Evolutionary conservation across 148 eudicot species (phyloP).

Genomic region (Camellia sinensis): DNA sequence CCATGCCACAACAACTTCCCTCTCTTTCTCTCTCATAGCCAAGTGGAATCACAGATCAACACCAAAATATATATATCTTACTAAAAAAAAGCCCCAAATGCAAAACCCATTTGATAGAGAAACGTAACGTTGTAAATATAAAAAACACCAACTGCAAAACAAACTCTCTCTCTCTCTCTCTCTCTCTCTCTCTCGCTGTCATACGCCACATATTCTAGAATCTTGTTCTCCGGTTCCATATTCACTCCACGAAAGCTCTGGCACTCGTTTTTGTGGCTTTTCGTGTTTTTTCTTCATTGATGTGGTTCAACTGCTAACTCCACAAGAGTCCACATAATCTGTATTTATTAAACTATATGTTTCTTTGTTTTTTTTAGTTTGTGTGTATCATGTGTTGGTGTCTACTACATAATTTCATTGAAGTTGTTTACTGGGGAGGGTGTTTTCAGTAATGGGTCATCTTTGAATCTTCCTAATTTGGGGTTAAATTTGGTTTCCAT

Average conservation of each 20-base stretch:
- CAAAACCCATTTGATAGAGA: too few species aligned
- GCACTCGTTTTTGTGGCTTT: constrained; percentile 26
- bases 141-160: neutral
- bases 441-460: constrained; percentile 34
- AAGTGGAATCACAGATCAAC: too few species aligned
- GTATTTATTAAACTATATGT: constrained; percentile 11
- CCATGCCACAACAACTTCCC: too few species aligned
- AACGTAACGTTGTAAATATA: too few species aligned
- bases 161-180: constrained; percentile 20
- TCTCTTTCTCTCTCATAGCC: too few species aligned
- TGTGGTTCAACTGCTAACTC: constrained; percentile 28
- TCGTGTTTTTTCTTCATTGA: constrained; percentile 22
- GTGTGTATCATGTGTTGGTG: neutral
- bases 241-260: constrained; percentile 8
- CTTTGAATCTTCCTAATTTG: constrained; percentile 27
- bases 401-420: constrained; percentile 7
- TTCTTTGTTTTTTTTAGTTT: neutral
- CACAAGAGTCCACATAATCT: neutral
- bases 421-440: constrained; percentile 27
- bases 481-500: constrained; percentile 33
- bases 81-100: too few species aligned
- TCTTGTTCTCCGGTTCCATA: constrained; percentile 11
- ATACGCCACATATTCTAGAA: neutral
- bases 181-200: neutral
- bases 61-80: too few species aligned